phyloP scores from a whole-genome alignment of 345 rosid species.

The Eucalyptus camaldulensis region DNA sequence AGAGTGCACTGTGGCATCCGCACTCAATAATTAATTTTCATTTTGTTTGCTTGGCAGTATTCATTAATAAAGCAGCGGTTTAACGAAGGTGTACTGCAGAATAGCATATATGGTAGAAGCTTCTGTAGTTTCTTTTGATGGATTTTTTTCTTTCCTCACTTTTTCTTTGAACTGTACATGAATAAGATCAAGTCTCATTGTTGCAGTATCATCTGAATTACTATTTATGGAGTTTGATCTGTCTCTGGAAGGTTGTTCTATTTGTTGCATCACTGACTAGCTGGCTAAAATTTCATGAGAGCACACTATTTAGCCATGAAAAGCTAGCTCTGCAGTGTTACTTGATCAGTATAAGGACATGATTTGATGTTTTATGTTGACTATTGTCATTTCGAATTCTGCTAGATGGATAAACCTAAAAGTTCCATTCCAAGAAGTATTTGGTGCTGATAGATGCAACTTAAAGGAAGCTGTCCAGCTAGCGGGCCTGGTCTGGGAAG shows the following conservation, averaged over 20 bases:
- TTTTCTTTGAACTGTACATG: background rate
- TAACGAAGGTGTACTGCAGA: background rate
- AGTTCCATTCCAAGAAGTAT: slow-evolving; percentile 39
- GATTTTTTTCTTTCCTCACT: background rate
- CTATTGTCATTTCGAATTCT: background rate
- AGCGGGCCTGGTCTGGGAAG: slow-evolving; percentile 46
- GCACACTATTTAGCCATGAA: background rate
- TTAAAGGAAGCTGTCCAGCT: slow-evolving; percentile 34
- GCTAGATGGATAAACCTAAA: slow-evolving; percentile 46
- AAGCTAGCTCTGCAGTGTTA: background rate
- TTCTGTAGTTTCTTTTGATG: background rate
- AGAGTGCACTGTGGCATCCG: background rate
- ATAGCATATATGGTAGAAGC: background rate
- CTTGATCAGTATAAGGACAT: background rate
- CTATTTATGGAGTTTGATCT: background rate
- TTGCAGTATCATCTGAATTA: background rate
- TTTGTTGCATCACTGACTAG: background rate
- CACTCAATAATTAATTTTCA: background rate
- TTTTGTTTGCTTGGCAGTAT: background rate
- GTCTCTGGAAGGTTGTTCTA: background rate
- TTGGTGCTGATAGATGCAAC: slow-evolving; percentile 25
- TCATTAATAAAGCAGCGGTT: background rate
- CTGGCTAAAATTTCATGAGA: background rate
- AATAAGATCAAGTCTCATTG: background rate
- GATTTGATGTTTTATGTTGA: background rate